Conservation (phyloP, 2,329 filamentous ascomycete species). For the Neofusicoccum umdonicola region DNA sequence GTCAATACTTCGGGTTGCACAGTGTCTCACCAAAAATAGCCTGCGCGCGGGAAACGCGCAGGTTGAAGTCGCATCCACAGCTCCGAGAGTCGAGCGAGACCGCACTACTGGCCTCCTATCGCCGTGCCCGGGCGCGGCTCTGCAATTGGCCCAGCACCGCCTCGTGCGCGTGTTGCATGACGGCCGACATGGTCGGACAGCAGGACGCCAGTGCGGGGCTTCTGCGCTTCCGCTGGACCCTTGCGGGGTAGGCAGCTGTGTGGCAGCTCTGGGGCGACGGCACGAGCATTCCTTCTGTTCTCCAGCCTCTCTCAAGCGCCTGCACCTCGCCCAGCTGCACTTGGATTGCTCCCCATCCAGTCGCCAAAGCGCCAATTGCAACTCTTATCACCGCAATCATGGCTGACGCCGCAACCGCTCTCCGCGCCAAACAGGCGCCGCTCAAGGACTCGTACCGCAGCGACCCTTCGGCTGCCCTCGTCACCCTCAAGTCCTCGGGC, state of each 20-base stretch:
- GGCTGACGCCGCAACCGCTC: conserved; percentile 25
- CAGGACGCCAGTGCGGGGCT: conserved; percentile 4
- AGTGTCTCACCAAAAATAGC: background rate
- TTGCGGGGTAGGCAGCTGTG: conserved; percentile 1
- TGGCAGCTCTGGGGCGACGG: no score
- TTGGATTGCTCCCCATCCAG: background rate
- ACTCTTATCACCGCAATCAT: background rate
- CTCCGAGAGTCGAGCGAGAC: background rate
- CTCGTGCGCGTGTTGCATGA: background rate
- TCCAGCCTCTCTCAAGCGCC: background rate
- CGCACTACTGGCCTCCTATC: no score
- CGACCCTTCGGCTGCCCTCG: conserved; percentile 44
- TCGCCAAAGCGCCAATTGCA: background rate
- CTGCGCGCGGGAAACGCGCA: background rate
- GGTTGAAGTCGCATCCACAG: background rate
- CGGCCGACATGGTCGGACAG: background rate
- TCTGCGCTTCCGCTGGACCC: background rate
- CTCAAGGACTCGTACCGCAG: conserved; percentile 47
- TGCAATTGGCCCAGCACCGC: no score
- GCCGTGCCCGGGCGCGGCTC: no score
- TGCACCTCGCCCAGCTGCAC: background rate
- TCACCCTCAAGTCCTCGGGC: conserved; percentile 47
- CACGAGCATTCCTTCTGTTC: no score
- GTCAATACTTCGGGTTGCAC: background rate
- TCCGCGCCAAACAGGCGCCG: conserved; percentile 49